Conservation (phyloP, 1,284 basidiomycete genomes). For the Athelia psychrophila region DNA sequence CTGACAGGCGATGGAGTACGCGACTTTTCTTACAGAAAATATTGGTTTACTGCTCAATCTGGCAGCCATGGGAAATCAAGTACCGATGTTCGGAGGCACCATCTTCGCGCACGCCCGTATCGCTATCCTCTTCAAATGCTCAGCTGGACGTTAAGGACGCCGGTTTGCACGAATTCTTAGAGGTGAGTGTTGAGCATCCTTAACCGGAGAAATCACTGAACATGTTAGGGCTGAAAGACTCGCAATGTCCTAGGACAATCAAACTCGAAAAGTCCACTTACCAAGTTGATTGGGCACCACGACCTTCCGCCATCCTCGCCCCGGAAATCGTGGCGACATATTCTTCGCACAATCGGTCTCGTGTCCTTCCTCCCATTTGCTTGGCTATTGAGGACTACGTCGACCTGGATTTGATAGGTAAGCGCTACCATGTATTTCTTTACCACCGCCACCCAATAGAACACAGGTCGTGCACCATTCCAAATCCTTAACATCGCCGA, state of each 20-base stretch:
- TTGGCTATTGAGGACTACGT: conserved; percentile 78
- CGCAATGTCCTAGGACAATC: conserved; percentile 81
- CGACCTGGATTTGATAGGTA: conserved; percentile 76
- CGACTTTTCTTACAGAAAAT: conserved; percentile 8
- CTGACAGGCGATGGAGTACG: conserved; percentile 85
- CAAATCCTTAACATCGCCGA: conserved; percentile 78
- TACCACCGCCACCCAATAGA: neutral
- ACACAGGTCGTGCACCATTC: conserved; percentile 77
- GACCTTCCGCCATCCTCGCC: conserved; percentile 65
- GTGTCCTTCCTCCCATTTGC: conserved; percentile 75
- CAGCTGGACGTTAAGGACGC: conserved; percentile 63
- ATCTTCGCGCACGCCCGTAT: conserved; percentile 40
- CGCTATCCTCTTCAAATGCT: conserved; percentile 66
- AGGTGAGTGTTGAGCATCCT: conserved; percentile 38
- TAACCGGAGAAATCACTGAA: neutral
- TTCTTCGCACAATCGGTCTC: conserved; percentile 61
- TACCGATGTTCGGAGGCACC: conserved; percentile 62
- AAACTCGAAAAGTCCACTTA: conserved; percentile 62
- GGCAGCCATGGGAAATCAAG: conserved; percentile 82
- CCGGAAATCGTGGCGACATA: conserved; percentile 50
- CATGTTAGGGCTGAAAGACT: conserved; percentile 65
- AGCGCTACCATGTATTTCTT: conserved; percentile 14
- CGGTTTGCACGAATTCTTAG: conserved; percentile 76
- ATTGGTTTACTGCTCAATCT: neutral
- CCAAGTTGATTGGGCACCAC: conserved; percentile 71